Percentiles rank a stretch among this genome's conserved stretches.
Evolutionary conservation across 805 yeast species (phyloP).

Genomic region (Metschnikowia aberdeeniae): DNA sequence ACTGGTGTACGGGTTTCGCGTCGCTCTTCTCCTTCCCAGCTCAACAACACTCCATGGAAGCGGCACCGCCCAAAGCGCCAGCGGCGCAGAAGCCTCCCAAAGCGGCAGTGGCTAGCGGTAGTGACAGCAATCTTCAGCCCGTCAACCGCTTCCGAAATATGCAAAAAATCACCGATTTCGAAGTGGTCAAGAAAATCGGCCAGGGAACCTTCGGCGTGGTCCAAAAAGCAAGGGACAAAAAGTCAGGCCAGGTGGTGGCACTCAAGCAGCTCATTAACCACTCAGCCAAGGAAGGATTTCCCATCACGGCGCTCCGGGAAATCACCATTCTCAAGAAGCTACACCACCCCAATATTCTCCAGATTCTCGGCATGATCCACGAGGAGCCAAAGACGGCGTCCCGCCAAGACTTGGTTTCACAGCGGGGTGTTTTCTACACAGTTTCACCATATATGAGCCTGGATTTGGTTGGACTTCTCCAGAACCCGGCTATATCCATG

Average conservation of each 20-base stretch:
- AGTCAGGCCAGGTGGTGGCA: constrained; percentile 68
- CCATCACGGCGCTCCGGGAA: constrained; percentile 92
- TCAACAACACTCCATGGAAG: no score
- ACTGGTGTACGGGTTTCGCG: no score
- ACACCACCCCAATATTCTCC: constrained; percentile 67
- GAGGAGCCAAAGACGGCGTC: constrained; percentile 32
- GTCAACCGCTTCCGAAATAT: constrained; percentile 26
- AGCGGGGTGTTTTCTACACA: constrained; percentile 62
- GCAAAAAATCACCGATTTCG: constrained; percentile 30
- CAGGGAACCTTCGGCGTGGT: constrained; percentile 64
- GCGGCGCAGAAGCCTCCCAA: no score
- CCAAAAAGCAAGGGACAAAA: constrained; percentile 61
- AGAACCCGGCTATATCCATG: constrained; percentile 65
- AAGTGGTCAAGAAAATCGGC: constrained; percentile 36
- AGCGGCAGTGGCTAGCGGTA: no score
- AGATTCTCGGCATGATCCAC: constrained; percentile 73
- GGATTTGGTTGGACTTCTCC: constrained; percentile 85
- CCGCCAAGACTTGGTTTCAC: constrained; percentile 32
- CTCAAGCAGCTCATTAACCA: constrained; percentile 80
- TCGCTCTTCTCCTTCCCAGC: no score
- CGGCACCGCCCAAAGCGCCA: not conserved
- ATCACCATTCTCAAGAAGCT: constrained; percentile 74
- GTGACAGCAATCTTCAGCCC: constrained; percentile 14
- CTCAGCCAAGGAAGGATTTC: constrained; percentile 77
- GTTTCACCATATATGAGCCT: constrained; percentile 91